Conservation (phyloP, 345 rosid species). For the Bretschneidera sinensis region DNA sequence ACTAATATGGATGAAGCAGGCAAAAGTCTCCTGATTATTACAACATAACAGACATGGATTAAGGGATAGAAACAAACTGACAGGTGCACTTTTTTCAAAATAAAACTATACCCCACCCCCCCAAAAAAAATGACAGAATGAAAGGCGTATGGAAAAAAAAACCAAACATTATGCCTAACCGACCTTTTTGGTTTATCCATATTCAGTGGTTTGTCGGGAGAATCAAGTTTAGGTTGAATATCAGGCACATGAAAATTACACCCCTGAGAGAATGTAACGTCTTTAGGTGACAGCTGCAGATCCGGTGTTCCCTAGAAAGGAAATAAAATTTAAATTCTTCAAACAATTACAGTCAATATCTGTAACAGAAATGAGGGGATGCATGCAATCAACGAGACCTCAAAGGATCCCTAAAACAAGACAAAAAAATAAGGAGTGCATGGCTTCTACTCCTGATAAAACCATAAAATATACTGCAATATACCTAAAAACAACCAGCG, state of each 20-base stretch:
- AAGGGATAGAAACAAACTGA: not conserved
- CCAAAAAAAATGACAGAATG: not conserved
- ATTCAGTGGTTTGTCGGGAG: constrained; percentile 15
- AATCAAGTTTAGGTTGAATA: constrained; percentile 5
- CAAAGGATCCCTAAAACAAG: too few species aligned
- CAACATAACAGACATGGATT: not conserved
- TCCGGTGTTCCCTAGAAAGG: constrained; percentile 16
- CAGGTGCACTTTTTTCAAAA: not conserved
- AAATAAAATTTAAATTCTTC: not conserved
- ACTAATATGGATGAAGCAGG: constrained; percentile 70
- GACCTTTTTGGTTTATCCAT: constrained; percentile 45
- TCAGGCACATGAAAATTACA: constrained; percentile 12
- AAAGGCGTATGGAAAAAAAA: too few species aligned
- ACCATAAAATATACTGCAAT: too few species aligned
- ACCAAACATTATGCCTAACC: not conserved
- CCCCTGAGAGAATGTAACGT: constrained; percentile 11
- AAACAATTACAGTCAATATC: not conserved
- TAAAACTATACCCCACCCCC: too few species aligned
- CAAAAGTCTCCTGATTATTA: constrained; percentile 60
- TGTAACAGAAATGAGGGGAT: not conserved
- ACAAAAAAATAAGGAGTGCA: not conserved
- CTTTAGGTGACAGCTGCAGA: constrained; percentile 6
- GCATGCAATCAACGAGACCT: too few species aligned
- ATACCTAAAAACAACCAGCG: too few species aligned
- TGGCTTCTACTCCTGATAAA: too few species aligned